Conservation (phyloP, 164 flowering plant genomes). For the Vitis vinifera region ASM3070453v1 NC_081812.1:22937501-22938000, state of each 20-base stretch:
- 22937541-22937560: constrained; percentile 33
- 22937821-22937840: constrained; percentile 33
- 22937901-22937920: constrained; percentile 30
- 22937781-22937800: neutral
- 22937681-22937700: too few species aligned
- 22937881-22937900: constrained; percentile 27
- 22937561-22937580: constrained; percentile 39
- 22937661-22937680: too few species aligned
- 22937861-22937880: constrained; percentile 32
- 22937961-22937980: constrained; percentile 33
- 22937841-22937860: constrained; percentile 24
- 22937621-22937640: neutral
- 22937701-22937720: too few species aligned
- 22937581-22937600: constrained; percentile 30
- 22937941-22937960: constrained; percentile 29
- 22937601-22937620: constrained; percentile 16
- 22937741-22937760: neutral
- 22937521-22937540: constrained; percentile 32
- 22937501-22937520: constrained; percentile 29
- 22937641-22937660: neutral
- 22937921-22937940: constrained; percentile 27
- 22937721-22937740: too few species aligned
- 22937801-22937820: constrained; percentile 26
- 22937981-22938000: constrained; percentile 26
- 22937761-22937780: neutral